Base-by-base conservation (phyloP, 1,284 basidiomycete species). In the Bondarzewia mesenterica region DNA sequence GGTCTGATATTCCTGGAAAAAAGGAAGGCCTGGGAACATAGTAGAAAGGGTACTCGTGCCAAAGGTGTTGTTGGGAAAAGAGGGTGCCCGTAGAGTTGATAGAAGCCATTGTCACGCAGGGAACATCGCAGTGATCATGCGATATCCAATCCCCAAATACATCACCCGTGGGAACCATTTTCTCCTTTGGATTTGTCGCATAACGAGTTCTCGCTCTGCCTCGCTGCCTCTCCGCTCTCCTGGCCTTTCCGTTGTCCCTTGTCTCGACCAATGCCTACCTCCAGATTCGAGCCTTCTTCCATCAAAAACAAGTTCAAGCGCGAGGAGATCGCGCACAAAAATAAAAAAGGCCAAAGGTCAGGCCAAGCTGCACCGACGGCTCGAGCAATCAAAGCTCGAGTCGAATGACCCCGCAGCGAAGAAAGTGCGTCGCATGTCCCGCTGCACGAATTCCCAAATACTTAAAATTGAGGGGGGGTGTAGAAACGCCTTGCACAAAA, bases 291-390 rank as follows among this genome's bases (percentile, higher is more conserved):
- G 54, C 73, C 84, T 0, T 84, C 83, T 1, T 60, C 70, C 4
- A 90, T 93, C 54, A 84, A 80, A 58, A 94, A 94, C 69, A 93
- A 92, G 57, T 67, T 84, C 50, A 93, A 93, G 67, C 74, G 92
- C 52, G 83, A 90, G 56, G 83, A 92, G 53, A 65, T 89, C 22
- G 69, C 80, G 12, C 67, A 77, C 25, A 94, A 92, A 68, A 72
- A 72, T 44, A 32, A 93, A 89, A 65, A 84, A 83, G 60, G 80
- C 83, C 12, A 93, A 90, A 63, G 74, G 71, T 32, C 88, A 95
- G 65, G 76, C 74, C 41, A 97, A 93, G 66, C 74, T 98, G 35
- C 77, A 89, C 63, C 75, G 78, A 52, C 73, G 95, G 50, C 75
- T 95, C 39, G 86, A 82, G 14, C 75, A 70, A 54, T 86, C 79